phyloP scores from a whole-genome alignment of 352 stramenopile species.

The Stramenopiles sp. region DNA sequence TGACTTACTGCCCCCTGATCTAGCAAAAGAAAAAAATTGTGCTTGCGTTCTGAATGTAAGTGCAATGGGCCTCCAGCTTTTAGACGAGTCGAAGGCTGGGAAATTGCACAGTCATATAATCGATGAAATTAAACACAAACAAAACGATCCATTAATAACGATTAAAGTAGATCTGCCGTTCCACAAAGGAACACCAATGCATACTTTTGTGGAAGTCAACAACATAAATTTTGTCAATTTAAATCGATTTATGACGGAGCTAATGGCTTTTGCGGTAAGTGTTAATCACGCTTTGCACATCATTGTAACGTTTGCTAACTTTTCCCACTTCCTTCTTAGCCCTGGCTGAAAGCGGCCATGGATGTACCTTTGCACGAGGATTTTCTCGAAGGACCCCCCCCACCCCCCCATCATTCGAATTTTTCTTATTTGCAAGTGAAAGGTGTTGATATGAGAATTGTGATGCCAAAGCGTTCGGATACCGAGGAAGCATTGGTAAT shows the following conservation, averaged over 20 bases:
- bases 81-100: not conserved
- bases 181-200: not conserved
- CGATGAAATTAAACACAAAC: not conserved
- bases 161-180: not conserved
- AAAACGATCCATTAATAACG: not conserved
- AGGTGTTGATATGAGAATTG: not conserved
- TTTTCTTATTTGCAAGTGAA: not conserved
- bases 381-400: not conserved
- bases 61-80: not conserved
- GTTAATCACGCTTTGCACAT: too few species aligned
- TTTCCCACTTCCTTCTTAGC: too few species aligned
- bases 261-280: not conserved
- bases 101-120: not conserved
- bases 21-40: not conserved
- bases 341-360: not conserved
- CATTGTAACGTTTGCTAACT: too few species aligned
- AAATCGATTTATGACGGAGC: not conserved
- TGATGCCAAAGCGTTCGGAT: not conserved
- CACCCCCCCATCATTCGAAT: not conserved
- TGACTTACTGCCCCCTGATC: not conserved
- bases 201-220: not conserved
- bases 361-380: not conserved
- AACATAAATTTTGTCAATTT: not conserved
- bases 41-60: not conserved
- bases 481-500: not conserved